Evolutionary conservation across 306 rosid genomes (phyloP), one percentile per base, ranked within the genome.

Genomic region (Prunus armeniaca): DNA sequence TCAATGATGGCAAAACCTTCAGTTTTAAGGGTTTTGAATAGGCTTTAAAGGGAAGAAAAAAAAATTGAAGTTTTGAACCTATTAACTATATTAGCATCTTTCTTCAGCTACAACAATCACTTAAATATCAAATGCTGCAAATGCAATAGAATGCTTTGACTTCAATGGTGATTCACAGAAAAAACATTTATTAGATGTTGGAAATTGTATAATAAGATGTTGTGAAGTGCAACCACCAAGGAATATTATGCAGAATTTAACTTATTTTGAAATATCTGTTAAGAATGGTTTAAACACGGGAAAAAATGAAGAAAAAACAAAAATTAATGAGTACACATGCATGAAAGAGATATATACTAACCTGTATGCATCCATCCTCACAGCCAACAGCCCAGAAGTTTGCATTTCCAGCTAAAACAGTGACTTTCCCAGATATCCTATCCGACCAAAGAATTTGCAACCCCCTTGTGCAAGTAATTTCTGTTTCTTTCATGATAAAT

Each of bases 291-390:
- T 49, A 73, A 30, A 64, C 28, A 70, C 77, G 15, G 10, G 61
- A 25, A 62, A 55, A 25, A 69, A 72, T 1, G 60, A 75, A 49
- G 6, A 32, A 74, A 14, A 65, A 60, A 52, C 49, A 43, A 43
- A 80, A 69, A 52, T 27, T 12, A 25, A 30, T 6, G 45, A 3
- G 45, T 24, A 6, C 22, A 66, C 34, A 74, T 65, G 62, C 52
- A 43, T 60, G 11, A 61, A 73, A 62, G 25, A 72, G 47, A 54
- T 47, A 49, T 80, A 1, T 9, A 25, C 61, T 73, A 83, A 92
- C 99, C 97, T 90, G 99, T 46, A 95, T 69, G 89, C 93, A 89
- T 80, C 99, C 99, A 89, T 95, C 99, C 72, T 92, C 97, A 88
- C 97, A 92, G 67, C 99, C 99, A 74, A 92, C 96, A 27, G 96